Base-by-base conservation (phyloP, 208 protist species). In the Crithidia mellificae region DNA sequence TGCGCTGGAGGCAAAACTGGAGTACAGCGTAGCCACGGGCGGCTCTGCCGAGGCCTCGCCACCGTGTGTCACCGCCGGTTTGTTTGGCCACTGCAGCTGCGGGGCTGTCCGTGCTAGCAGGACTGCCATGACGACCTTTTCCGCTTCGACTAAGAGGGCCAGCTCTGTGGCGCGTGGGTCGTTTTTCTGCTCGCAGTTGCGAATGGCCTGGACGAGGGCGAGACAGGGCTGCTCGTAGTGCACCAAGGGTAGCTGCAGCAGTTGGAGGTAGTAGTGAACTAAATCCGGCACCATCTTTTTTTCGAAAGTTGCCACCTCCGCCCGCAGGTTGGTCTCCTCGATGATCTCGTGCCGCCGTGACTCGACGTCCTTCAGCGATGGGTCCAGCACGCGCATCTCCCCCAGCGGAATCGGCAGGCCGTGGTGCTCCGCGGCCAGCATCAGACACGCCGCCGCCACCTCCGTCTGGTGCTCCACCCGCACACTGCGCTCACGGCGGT, bases 351-450 rank as follows among this genome's bases (percentile, higher is more conserved):
- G 61, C 5, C 84, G 83, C 2, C 78, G 80, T n/a, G 56, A 58
- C 64, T 88, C 82, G 8, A 92, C 79, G 47, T 88, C 69, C 39
- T 77, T 77, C 30, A 94, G 61, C 0, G 78, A 74, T 6, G 80
- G 72, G 56, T 90, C 87, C 34, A 95, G 55, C 36, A 68, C 65
- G 47, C 78, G 86, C 64, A 95, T 68, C 73, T 95, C 86, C 0
- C 65, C 63, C 5, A 85, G 41, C 5, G 86, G 87, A 9, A 95
- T 68, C 2, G 89, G 89, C 49, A 83, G 75, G 17, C 74, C 71
- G 43, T 72, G 20, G 34, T 76, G 63, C 55, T 88, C 86, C 5
- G 85, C 46, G 1, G 89, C 86, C 41, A 95, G 74, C 78, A 91
- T 70, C 51, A 95, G 72, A 24, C 84, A 95, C 15, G 86, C 86